Conservation (phyloP, 305 asterid species). For the Euphrasia arctica region DNA sequence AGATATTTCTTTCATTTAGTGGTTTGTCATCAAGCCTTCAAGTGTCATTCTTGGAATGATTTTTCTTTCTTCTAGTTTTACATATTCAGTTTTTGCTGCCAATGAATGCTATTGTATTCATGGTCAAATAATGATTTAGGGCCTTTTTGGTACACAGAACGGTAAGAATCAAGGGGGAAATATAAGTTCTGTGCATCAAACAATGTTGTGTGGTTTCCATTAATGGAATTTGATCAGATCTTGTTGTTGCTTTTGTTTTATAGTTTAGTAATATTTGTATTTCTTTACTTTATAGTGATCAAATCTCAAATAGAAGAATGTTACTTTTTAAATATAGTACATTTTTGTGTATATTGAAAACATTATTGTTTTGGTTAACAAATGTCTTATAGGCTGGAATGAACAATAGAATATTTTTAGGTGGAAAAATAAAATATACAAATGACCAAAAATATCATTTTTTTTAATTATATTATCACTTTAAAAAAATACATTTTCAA, state of each 20-base stretch:
- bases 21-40: slow-evolving; percentile 20
- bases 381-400: too few species aligned
- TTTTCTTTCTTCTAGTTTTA: slow-evolving; percentile 31
- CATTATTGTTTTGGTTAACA: too few species aligned
- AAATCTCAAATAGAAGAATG: too few species aligned
- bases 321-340: too few species aligned
- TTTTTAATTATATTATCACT: too few species aligned
- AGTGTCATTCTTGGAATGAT: slow-evolving; percentile 33
- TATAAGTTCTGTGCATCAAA: background rate
- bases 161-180: slow-evolving; percentile 16
- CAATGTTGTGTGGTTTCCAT: background rate
- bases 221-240: slow-evolving; percentile 14
- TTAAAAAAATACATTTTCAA: too few species aligned
- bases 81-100: slow-evolving; percentile 36
- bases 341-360: too few species aligned
- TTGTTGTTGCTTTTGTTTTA: background rate
- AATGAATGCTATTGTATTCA: slow-evolving; percentile 23
- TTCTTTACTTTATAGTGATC: background rate
- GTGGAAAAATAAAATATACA: too few species aligned
- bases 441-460: too few species aligned
- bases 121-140: slow-evolving; percentile 31
- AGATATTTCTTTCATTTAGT: slow-evolving; percentile 10
- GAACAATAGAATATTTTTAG: too few species aligned
- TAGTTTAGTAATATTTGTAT: background rate
- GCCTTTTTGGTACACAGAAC: slow-evolving; percentile 5